Percentiles rank a stretch among this genome's conserved stretches.
These are phyloP conservation scores for Circinella minor DNA, from an alignment of 371 early-diverging fungal species.

Conservation along the genomic window DNA sequence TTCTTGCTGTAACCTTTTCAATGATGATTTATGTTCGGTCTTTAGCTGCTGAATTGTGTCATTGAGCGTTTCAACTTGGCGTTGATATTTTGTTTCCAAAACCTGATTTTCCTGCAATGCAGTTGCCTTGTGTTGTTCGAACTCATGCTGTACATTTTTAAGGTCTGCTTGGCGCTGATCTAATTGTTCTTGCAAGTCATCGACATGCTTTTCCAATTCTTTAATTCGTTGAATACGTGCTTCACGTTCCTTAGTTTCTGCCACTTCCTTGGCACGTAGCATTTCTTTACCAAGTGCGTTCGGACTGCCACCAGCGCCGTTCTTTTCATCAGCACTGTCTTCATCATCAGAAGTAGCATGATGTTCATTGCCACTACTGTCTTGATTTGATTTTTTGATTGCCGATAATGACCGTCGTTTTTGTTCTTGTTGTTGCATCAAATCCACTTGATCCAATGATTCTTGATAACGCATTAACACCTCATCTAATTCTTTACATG, in stretches of 20 bases:
- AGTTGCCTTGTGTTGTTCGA: slow-evolving; percentile 6
- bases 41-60: slow-evolving; percentile 13
- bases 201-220: slow-evolving; percentile 19
- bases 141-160: neutral
- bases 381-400: no score
- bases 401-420: no score
- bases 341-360: slow-evolving; percentile 2
- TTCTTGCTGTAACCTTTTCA: slow-evolving; percentile 6
- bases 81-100: neutral
- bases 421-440: slow-evolving; percentile 9
- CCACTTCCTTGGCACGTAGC: slow-evolving; percentile 40
- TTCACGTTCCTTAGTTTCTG: slow-evolving; percentile 21
- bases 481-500: slow-evolving; percentile 43
- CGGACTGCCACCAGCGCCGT: neutral
- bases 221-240: slow-evolving; percentile 22
- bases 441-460: slow-evolving; percentile 32
- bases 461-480: slow-evolving; percentile 45
- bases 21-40: slow-evolving; percentile 5
- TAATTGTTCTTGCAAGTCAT: slow-evolving; percentile 17
- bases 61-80: slow-evolving; percentile 1
- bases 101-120: neutral
- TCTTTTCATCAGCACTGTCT: neutral
- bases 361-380: no score
- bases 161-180: slow-evolving; percentile 12
- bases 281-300: slow-evolving; percentile 41